Conservation (phyloP, 495 filamentous ascomycete species). For the Chaetomium tenue region DNA sequence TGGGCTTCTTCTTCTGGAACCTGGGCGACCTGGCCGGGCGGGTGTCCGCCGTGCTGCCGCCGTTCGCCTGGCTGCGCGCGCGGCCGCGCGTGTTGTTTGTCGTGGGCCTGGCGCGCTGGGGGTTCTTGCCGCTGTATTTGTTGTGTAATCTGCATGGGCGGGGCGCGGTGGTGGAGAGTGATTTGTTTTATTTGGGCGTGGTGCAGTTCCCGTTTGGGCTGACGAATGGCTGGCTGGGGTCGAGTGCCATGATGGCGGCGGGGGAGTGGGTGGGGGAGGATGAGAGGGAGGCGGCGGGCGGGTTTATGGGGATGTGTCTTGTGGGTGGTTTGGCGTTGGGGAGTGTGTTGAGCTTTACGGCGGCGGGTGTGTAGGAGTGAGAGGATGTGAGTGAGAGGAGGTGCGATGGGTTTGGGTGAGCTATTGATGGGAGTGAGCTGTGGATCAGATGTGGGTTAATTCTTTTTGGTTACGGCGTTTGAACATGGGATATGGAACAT, state of each 20-base stretch:
- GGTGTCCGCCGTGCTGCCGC: slow-evolving; percentile 63
- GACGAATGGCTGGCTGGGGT: slow-evolving; percentile 82
- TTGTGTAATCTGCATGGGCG: slow-evolving; percentile 79
- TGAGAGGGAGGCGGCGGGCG: slow-evolving; percentile 84
- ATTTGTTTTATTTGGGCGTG: slow-evolving; percentile 81
- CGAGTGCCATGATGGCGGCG: slow-evolving; percentile 86
- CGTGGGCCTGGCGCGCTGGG: slow-evolving; percentile 58
- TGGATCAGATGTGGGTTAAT: not conserved
- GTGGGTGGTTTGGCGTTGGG: slow-evolving; percentile 79
- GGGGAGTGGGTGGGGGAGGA: slow-evolving; percentile 71
- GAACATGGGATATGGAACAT: too few species aligned
- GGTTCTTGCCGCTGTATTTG: slow-evolving; percentile 81
- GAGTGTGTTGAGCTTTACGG: slow-evolving; percentile 84
- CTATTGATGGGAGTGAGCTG: too few species aligned
- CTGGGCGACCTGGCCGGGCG: slow-evolving; percentile 78
- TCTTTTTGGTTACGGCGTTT: not conserved
- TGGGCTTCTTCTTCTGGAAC: slow-evolving; percentile 94
- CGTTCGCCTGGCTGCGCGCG: slow-evolving; percentile 49
- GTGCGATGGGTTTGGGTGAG: not conserved
- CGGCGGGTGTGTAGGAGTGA: slow-evolving; percentile 46
- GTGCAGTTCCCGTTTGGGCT: slow-evolving; percentile 82
- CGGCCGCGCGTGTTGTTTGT: slow-evolving; percentile 63
- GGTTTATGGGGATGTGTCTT: slow-evolving; percentile 89
- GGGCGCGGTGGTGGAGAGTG: slow-evolving; percentile 69
- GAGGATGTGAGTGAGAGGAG: not conserved